Base-by-base conservation (phyloP, 106 monocot species). In the Vanilla planifolia region DNA sequence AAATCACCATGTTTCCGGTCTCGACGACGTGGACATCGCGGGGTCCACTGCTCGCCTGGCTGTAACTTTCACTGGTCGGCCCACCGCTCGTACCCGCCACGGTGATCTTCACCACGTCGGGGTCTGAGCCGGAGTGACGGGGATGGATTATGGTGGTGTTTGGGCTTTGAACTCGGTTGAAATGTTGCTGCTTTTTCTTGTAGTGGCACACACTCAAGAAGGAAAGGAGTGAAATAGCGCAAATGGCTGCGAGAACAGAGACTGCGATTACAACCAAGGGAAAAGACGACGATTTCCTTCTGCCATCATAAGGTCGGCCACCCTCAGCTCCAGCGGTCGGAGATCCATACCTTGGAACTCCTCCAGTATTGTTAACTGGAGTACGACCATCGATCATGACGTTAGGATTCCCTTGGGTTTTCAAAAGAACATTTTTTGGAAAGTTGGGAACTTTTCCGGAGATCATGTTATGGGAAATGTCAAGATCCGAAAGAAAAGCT, bases 381-480 rank as follows among this genome's bases (percentile, higher is more conserved):
- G n/a, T 19, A 2, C 28, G 5, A 17, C 26, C 44, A 50, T 61
- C 33, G 35, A 68, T 77, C 17, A 68, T 76, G 21, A 85, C 62
- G 19, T 59, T 57, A 23, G 84, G 79, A 46, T 85, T 80, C 24
- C 85, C 85, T 43, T 51, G 22, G 7, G 46, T 73, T 30, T 68
- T 74, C 43, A 86, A 47, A 15, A 57, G 2, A 21, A 86, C 80
- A 61, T 32, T 56, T 36, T 47, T n/a, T 11, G 64, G 16, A 50
- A 86, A 86, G 3, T 5, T 52, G 0, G 85, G 85, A 62, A 81
- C 71, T 37, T 65, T 17, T 19, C 85, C 85, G 2, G 48, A 74
- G 5, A 86, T 25, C 5, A 39, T 45, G 32, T 86, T 86, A 24
- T 72, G 44, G 2, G 85, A 86, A 66, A 86, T 43, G 37, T 86